These are phyloP conservation scores for Neostapfia colusana DNA, from an alignment of 176 grass and related monocot genomes.

Conservation along the genomic window DNA sequence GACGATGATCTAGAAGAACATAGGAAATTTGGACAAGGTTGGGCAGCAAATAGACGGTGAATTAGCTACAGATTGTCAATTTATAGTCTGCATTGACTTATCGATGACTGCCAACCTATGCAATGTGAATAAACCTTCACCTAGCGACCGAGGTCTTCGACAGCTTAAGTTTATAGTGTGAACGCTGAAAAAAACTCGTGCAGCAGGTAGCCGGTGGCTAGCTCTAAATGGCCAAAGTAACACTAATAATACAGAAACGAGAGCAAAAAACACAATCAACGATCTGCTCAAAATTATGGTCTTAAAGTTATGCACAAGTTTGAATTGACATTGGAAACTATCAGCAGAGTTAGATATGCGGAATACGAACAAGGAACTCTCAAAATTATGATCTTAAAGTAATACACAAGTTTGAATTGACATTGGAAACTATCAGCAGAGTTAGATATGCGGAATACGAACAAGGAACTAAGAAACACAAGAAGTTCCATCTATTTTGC, in stretches of 20 bases:
- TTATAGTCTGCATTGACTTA: neutral
- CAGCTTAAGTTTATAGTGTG: neutral
- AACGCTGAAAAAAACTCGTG: slow-evolving; percentile 23
- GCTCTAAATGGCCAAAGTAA: neutral
- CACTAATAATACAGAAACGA: neutral
- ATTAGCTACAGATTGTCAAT: neutral
- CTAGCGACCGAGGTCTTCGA: neutral
- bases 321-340: neutral
- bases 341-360: neutral
- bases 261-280: neutral
- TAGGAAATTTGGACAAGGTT: neutral
- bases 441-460: neutral
- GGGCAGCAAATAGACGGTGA: neutral
- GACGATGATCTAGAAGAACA: neutral
- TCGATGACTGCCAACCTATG: too few relatives aligned
- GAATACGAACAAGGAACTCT: neutral
- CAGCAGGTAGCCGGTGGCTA: neutral
- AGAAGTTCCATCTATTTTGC: neutral
- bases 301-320: too few relatives aligned
- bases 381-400: too few relatives aligned
- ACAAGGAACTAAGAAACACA: neutral
- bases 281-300: too few relatives aligned
- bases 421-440: neutral
- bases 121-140: slow-evolving; percentile 17
- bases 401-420: neutral